These are phyloP conservation scores for Pleurotus salmoneostramineus DNA, from an alignment of 768 basidiomycete genomes.

Conservation along the genomic window DNA sequence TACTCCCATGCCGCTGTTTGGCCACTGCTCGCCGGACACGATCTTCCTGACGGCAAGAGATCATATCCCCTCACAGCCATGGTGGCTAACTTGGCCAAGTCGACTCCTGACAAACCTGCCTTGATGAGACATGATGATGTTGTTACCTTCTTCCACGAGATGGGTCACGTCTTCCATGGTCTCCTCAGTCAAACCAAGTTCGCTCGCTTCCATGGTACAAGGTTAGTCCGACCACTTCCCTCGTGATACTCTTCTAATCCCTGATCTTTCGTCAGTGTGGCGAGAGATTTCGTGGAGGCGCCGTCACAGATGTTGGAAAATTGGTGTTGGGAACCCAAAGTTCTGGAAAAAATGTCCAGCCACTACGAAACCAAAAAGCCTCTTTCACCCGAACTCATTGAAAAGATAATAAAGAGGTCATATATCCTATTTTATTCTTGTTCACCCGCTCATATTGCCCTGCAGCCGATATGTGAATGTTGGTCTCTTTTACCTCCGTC, in stretches of 20 bases:
- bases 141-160: constrained; percentile 91
- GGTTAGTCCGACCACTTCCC: constrained; percentile 23
- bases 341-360: constrained; percentile 73
- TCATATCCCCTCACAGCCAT: constrained; percentile 77
- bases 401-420: constrained; percentile 77
- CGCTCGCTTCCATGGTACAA: constrained; percentile 79
- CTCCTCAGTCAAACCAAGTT: constrained; percentile 69
- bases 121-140: constrained; percentile 87
- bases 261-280: constrained; percentile 38
- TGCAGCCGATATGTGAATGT: constrained; percentile 73
- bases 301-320: constrained; percentile 93
- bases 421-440: constrained; percentile 1
- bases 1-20: constrained; percentile 89
- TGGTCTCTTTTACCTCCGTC: constrained; percentile 77
- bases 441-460: neutral
- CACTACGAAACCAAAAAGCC: constrained; percentile 76
- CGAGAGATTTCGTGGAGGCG: constrained; percentile 84
- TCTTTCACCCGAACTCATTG: constrained; percentile 67
- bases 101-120: constrained; percentile 75
- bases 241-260: neutral
- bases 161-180: constrained; percentile 74
- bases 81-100: constrained; percentile 90
- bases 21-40: constrained; percentile 67
- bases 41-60: constrained; percentile 49
- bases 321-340: constrained; percentile 87